phyloP scores from a whole-genome alignment of 1,139 yeast genomes.

The Pichiaceae sp. region DNA sequence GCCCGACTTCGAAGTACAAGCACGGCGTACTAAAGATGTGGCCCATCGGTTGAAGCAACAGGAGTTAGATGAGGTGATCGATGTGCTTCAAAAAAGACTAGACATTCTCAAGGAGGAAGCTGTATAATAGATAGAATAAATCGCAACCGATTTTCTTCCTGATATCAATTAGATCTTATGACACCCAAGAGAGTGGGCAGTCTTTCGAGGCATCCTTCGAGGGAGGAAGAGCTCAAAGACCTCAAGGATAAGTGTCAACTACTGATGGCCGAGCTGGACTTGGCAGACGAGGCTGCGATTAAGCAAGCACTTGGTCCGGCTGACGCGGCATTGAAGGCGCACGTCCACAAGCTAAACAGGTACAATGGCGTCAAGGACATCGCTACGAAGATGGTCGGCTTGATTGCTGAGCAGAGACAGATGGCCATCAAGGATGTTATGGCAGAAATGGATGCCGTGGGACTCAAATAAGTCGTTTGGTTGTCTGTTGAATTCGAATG shows the following conservation, averaged over 20 bases:
- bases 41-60: slow-evolving; percentile 10
- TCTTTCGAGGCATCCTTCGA: not conserved
- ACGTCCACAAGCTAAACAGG: slow-evolving; percentile 33
- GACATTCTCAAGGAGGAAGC: slow-evolving; percentile 12
- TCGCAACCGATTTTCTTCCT: too few species aligned
- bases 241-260: slow-evolving; percentile 3
- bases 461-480: too few species aligned
- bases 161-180: too few species aligned
- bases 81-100: slow-evolving; percentile 17
- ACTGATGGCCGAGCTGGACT: slow-evolving; percentile 2
- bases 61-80: slow-evolving; percentile 19
- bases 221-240: not conserved
- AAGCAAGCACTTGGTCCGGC: slow-evolving; percentile 1
- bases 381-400: slow-evolving; percentile 38
- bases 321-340: slow-evolving; percentile 25
- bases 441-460: slow-evolving; percentile 23
- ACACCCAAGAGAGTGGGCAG: too few species aligned
- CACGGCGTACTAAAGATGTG: slow-evolving; percentile 1
- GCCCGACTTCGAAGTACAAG: slow-evolving; percentile 1
- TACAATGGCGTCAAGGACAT: slow-evolving; percentile 45
- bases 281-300: not conserved
- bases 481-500: too few species aligned
- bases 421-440: slow-evolving; percentile 35
- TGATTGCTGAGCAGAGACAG: slow-evolving; percentile 43
- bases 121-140: too few species aligned